Conservation (phyloP, 306 rosid genomes). For the Potentilla sterilis region DNA sequence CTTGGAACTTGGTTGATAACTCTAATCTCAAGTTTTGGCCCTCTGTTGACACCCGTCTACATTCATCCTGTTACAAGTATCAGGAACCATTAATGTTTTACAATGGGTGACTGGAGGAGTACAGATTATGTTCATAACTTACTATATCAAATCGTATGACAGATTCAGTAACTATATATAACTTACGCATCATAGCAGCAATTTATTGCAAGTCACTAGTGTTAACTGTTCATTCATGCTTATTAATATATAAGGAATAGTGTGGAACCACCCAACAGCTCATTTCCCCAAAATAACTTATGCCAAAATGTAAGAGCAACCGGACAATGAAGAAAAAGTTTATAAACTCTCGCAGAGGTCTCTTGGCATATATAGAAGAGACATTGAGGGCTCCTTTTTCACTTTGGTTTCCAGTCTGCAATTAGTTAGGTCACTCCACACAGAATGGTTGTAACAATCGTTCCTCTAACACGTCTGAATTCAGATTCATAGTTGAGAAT, state of each 20-base stretch:
- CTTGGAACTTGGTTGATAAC: constrained; percentile 84
- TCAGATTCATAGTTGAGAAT: background rate
- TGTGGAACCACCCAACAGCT: background rate
- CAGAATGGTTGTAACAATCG: background rate
- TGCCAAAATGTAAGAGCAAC: background rate
- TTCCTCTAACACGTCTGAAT: background rate
- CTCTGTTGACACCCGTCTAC: constrained; percentile 89
- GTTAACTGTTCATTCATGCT: background rate
- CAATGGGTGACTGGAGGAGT: background rate
- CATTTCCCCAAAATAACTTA: background rate
- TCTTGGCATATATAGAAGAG: background rate
- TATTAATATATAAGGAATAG: background rate
- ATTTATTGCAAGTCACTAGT: background rate
- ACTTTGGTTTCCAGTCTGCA: background rate
- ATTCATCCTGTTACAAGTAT: constrained; percentile 70
- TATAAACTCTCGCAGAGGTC: background rate
- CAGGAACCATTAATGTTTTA: constrained; percentile 16
- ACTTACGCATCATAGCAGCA: background rate
- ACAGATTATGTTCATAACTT: constrained; percentile 7
- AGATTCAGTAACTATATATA: background rate
- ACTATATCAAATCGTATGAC: background rate
- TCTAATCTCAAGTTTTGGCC: constrained; percentile 91
- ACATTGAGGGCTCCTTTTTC: background rate
- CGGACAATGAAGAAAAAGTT: background rate
- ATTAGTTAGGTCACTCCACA: background rate